Evolutionary conservation across 169 alveolate species (phyloP).

Genomic region (Plasmodium coatneyi): DNA sequence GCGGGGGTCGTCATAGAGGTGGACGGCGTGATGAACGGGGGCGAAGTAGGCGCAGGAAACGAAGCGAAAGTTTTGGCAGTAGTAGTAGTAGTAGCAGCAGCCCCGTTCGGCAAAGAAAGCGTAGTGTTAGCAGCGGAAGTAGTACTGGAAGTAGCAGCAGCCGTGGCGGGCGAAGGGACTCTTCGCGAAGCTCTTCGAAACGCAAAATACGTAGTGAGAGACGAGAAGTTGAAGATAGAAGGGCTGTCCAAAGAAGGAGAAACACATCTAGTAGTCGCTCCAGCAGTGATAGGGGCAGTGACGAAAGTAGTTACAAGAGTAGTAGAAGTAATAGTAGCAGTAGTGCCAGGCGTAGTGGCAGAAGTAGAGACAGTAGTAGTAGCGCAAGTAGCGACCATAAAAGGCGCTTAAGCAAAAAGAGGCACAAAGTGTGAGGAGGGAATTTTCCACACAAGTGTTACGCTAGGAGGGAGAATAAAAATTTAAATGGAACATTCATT

Average conservation of each 20-base stretch:
- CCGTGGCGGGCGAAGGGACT: background rate
- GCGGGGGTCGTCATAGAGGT: background rate
- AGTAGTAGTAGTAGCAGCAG: background rate
- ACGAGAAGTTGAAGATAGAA: background rate
- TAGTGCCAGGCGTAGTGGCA: background rate
- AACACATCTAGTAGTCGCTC: background rate
- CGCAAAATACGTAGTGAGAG: background rate
- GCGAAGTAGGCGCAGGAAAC: background rate
- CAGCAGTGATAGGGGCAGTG: background rate
- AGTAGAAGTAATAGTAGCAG: background rate
- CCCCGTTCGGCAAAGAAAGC: background rate
- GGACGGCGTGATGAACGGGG: background rate
- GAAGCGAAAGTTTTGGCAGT: background rate
- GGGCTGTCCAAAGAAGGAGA: conserved; percentile 9
- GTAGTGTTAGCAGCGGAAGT: background rate
- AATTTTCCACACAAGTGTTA: background rate
- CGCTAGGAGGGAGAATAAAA: background rate
- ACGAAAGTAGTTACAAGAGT: background rate
- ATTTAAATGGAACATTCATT: background rate
- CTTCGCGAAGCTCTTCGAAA: background rate
- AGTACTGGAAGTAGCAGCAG: background rate
- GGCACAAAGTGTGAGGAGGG: background rate
- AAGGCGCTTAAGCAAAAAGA: background rate
- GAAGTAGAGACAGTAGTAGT: background rate
- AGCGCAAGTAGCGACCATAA: background rate